phyloP scores from a whole-genome alignment of 345 rosid genomes.

The Diplotaxis tenuifolia region DNA sequence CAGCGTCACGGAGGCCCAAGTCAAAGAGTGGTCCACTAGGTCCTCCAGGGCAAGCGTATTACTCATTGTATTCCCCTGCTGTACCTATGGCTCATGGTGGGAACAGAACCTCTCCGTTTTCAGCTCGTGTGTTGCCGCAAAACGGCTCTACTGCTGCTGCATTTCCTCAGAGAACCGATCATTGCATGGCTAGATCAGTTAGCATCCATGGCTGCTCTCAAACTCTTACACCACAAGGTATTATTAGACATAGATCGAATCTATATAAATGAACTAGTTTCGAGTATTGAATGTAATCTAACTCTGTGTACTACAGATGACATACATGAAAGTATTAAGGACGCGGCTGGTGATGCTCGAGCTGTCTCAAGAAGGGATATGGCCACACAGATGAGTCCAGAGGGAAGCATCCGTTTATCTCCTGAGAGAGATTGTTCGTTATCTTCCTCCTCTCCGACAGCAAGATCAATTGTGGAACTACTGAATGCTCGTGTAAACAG shows the following conservation, averaged over 20 bases:
- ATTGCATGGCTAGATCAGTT: constrained; percentile 86
- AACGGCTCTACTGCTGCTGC: constrained; percentile 50
- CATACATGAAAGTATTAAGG: constrained; percentile 40
- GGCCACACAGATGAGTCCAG: constrained; percentile 98
- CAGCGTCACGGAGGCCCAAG: constrained; percentile 63
- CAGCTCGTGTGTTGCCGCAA: constrained; percentile 60
- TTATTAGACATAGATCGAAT: constrained; percentile 7
- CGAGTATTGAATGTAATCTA: neutral
- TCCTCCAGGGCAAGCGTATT: constrained; percentile 77
- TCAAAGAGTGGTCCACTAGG: constrained; percentile 99
- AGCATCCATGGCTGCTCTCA: constrained; percentile 93
- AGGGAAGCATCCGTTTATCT: constrained; percentile 59
- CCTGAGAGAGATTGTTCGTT: constrained; percentile 55
- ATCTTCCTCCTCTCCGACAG: constrained; percentile 53
- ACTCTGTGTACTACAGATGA: constrained; percentile 45
- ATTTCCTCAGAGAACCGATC: constrained; percentile 49
- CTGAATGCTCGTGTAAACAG: constrained; percentile 46
- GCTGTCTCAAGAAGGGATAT: constrained; percentile 88
- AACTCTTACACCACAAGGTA: constrained; percentile 50
- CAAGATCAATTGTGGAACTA: constrained; percentile 53
- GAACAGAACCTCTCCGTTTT: constrained; percentile 66
- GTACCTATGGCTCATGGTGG: constrained; percentile 60
- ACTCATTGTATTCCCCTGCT: constrained; percentile 73
- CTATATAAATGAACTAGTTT: neutral
- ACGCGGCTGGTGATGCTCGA: constrained; percentile 59